Percentiles rank a stretch among this genome's conserved stretches.
phyloP scores from a whole-genome alignment of 257 asterid genomes.

The Solanum sparsipilum region DNA sequence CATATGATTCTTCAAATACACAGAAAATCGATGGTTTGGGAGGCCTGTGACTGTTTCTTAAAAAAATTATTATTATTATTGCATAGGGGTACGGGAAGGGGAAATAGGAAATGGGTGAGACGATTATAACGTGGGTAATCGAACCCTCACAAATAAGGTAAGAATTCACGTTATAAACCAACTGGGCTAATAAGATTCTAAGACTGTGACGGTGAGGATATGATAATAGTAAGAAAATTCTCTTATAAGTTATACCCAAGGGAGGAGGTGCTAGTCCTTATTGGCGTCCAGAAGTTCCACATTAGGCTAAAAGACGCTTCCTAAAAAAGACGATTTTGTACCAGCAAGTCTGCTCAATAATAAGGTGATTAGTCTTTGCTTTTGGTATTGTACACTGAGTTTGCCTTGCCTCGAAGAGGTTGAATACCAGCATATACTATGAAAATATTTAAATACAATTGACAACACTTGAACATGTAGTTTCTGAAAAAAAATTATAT shows the following conservation, averaged over 20 bases:
- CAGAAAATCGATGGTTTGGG: not conserved
- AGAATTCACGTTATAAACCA: not conserved
- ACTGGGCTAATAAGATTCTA: not conserved
- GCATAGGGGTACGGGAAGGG: not conserved
- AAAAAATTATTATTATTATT: too few relatives aligned
- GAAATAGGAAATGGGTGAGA: not conserved
- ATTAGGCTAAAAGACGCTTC: not conserved
- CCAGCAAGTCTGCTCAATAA: not conserved
- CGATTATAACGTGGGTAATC: not conserved
- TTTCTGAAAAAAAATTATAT: not conserved
- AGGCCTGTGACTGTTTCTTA: not conserved
- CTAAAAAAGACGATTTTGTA: not conserved
- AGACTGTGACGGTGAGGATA: accelerated
- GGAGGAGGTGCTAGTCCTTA: not conserved
- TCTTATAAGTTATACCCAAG: too few relatives aligned
- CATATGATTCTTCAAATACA: not conserved
- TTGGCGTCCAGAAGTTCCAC: not conserved
- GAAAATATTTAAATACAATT: not conserved
- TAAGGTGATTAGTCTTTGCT: not conserved
- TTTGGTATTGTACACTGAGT: not conserved
- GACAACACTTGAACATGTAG: not conserved
- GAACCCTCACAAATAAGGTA: accelerated
- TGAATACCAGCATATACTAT: not conserved
- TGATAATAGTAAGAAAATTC: too few relatives aligned
- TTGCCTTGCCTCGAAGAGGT: not conserved